Evolutionary conservation across 805 yeast species (phyloP).

Genomic region (Candida coquimbonensis): DNA sequence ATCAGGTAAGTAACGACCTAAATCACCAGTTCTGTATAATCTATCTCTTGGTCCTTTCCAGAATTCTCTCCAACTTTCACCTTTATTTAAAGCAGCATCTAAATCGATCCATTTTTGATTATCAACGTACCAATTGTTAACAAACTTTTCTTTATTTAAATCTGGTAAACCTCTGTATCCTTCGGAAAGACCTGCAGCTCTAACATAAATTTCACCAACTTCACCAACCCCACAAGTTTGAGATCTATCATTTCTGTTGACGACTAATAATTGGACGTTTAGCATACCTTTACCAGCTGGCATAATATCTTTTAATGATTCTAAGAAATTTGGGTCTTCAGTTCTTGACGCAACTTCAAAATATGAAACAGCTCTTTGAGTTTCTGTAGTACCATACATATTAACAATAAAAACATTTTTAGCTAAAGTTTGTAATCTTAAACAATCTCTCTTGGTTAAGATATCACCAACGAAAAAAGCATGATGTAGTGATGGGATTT

Average conservation of each 20-base stretch:
- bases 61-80: slow-evolving; percentile 59
- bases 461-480: slow-evolving; percentile 99
- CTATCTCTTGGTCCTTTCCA: slow-evolving; percentile 97
- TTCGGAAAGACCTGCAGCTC: slow-evolving; percentile 97
- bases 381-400: slow-evolving; percentile 99
- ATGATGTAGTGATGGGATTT: slow-evolving; percentile 80
- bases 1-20: slow-evolving; percentile 93
- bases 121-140: slow-evolving; percentile 85
- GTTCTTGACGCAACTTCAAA: slow-evolving; percentile 77
- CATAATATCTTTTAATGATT: slow-evolving; percentile 86
- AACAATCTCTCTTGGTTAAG: slow-evolving; percentile 93
- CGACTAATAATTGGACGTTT: slow-evolving; percentile 90
- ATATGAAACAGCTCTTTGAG: slow-evolving; percentile 96
- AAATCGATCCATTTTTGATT: slow-evolving; percentile 52
- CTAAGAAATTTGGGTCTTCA: slow-evolving; percentile 65
- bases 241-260: slow-evolving; percentile 79
- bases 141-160: slow-evolving; percentile 77
- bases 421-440: slow-evolving; percentile 86
- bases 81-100: slow-evolving; percentile 40
- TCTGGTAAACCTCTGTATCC: slow-evolving; percentile 93
- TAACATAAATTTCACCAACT: slow-evolving; percentile 95
- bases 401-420: slow-evolving; percentile 85
- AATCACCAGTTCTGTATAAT: slow-evolving; percentile 92
- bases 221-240: slow-evolving; percentile 98
- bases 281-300: slow-evolving; percentile 99